These are phyloP conservation scores for Colletotrichum simmondsii DNA, from an alignment of 2,329 filamentous ascomycete genomes.

Conservation along the genomic window DNA sequence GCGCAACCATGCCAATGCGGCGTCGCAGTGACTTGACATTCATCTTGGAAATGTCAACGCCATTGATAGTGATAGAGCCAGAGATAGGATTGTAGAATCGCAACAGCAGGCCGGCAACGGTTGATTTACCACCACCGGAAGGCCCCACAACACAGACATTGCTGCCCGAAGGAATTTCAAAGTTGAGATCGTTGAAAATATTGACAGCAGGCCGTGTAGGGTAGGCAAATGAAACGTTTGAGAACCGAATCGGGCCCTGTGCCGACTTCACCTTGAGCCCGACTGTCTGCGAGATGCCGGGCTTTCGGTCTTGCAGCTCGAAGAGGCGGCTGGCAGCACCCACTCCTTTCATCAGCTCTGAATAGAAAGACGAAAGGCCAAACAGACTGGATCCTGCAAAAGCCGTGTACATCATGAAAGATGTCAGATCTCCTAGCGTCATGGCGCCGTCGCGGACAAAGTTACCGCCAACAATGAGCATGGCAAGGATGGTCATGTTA, in stretches of 20 bases:
- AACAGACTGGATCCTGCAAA: constrained; percentile 89
- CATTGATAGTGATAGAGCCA: constrained; percentile 85
- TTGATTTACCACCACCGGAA: constrained; percentile 95
- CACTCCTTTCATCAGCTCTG: constrained; percentile 98
- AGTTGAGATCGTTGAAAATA: constrained; percentile 90
- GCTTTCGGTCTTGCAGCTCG: constrained; percentile 90
- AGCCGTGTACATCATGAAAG: constrained; percentile 98
- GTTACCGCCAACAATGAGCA: constrained; percentile 89
- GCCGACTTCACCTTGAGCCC: constrained; percentile 84
- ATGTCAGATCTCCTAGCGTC: constrained; percentile 90
- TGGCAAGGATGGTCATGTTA: constrained; percentile 93
- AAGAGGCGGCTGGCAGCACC: constrained; percentile 96
- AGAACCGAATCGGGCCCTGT: constrained; percentile 88
- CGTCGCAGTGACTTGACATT: constrained; percentile 93
- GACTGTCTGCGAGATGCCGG: constrained; percentile 87
- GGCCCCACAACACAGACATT: constrained; percentile 98
- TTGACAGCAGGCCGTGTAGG: constrained; percentile 90
- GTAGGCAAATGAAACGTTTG: constrained; percentile 88
- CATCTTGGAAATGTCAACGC: constrained; percentile 83
- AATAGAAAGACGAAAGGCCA: constrained; percentile 95
- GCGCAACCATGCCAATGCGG: constrained; percentile 93
- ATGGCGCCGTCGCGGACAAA: constrained; percentile 90
- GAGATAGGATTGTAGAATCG: constrained; percentile 88
- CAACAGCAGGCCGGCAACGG: constrained; percentile 89
- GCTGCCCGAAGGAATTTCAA: constrained; percentile 90